These are phyloP conservation scores for Globisporangium yorkense DNA, from an alignment of 352 stramenopile genomes.

Conservation along the genomic window DNA sequence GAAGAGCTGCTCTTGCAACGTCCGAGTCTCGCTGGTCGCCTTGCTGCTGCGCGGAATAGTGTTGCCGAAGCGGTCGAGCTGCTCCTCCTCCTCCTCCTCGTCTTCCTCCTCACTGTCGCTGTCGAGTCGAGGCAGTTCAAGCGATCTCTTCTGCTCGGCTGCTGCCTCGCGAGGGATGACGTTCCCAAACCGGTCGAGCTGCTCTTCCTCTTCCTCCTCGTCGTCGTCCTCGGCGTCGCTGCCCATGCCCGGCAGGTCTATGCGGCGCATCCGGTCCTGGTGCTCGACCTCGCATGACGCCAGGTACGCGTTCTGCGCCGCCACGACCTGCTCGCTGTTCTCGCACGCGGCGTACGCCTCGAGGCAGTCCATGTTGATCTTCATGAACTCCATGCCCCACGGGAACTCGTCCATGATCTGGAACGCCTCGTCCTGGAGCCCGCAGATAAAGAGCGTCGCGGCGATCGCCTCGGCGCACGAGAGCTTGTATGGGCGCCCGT, in stretches of 20 bases:
- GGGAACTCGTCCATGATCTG: slow-evolving; percentile 92
- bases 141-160: slow-evolving; percentile 7
- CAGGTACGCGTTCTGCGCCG: slow-evolving; percentile 68
- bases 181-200: slow-evolving; percentile 13
- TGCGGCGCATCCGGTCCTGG: slow-evolving; percentile 37
- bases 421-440: slow-evolving; percentile 83
- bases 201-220: slow-evolving; percentile 14
- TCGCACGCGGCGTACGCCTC: slow-evolving; percentile 77
- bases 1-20: slow-evolving; percentile 34
- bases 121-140: slow-evolving; percentile 23
- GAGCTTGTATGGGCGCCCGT: slow-evolving; percentile 94
- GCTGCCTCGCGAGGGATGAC: not conserved
- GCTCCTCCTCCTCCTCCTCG: slow-evolving; percentile 17
- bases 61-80: slow-evolving; percentile 14
- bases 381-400: slow-evolving; percentile 92
- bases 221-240: slow-evolving; percentile 25
- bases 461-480: slow-evolving; percentile 97
- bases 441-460: slow-evolving; percentile 97
- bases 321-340: slow-evolving; percentile 67
- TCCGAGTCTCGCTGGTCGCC: slow-evolving; percentile 9
- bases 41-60: slow-evolving; percentile 1
- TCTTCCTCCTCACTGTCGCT: slow-evolving; percentile 22
- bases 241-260: slow-evolving; percentile 57
- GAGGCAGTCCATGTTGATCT: slow-evolving; percentile 93
- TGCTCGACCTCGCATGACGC: slow-evolving; percentile 59